Evolutionary conservation across 495 filamentous ascomycete genomes (phyloP), one percentile per base, ranked within the genome.

Genomic region (Jackrogersella multiformis): DNA sequence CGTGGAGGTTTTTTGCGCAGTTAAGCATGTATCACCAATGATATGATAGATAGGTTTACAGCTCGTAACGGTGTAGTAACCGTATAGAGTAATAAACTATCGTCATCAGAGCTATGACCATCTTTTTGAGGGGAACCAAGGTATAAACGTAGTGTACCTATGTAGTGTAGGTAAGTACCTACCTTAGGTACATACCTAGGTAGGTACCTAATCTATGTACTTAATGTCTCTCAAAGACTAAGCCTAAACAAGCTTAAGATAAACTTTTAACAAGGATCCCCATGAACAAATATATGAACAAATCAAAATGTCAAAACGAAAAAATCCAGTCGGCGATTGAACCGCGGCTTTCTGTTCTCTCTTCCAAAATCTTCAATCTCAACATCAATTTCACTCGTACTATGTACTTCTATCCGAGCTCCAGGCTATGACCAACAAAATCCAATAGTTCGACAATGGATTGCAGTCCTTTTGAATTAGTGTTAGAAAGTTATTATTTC

Each of bases 1-100:
- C 16, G 35, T 42, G 53, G 38, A 39, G 52, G 6, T 20, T 15
- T 34, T 8, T 24, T 9, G 5, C 16, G 30, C 49, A 10, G 6
- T 15, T 38, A 26, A n/a, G 20, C 20, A 46, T 24, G 21, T 8
- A 12, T 10, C 21, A 13, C 42, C 42, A 46, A 46, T 46, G 42
- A 46, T 13, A 46, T 24, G 26, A 26, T 7, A n/a, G n/a, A n/a
- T n/a, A n/a, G n/a, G n/a, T 23, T 23, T 2, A 9, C 23, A 44
- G 18, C 41, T 44, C 41, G 41, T 44, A 20, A 44, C 41, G n/a
- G n/a, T n/a, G n/a, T 24, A 68, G 53, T 69, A 69, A 56, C 59
- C 48, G 32, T n/a, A 69, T 55, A 35, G 66, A 60, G 66, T 53
- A 69, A 64, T 49, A 69, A 59, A 55, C 44, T 69, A 69, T 64